Conservation (phyloP, 1,139 yeast genomes). For the Pichia cactophila region DNA sequence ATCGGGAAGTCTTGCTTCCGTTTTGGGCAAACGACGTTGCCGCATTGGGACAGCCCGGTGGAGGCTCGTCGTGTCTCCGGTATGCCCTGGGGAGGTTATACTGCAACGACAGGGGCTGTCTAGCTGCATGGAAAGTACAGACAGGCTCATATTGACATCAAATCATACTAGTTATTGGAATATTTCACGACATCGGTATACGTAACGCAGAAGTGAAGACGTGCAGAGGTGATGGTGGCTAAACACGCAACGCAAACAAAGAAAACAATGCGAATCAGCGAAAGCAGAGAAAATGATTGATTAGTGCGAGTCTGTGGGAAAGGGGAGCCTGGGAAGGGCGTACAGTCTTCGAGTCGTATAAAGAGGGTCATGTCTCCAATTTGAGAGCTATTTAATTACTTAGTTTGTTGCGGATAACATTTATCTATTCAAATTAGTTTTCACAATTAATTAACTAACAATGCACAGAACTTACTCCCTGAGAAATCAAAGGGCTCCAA, state of each 20-base stretch:
- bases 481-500: slow-evolving; percentile 73
- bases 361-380: neutral
- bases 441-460: neutral
- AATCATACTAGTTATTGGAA: too few relatives aligned
- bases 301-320: neutral
- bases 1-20: neutral
- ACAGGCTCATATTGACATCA: too few relatives aligned
- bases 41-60: neutral
- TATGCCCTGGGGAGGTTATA: neutral
- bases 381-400: neutral
- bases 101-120: neutral
- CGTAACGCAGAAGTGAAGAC: too few relatives aligned
- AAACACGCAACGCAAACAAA: neutral
- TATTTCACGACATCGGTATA: too few relatives aligned
- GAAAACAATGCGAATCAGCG: neutral
- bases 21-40: neutral
- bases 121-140: neutral
- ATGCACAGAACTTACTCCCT: slow-evolving; percentile 84
- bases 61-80: neutral
- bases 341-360: neutral
- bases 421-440: neutral
- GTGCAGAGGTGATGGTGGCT: neutral
- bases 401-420: neutral
- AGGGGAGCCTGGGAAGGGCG: neutral
- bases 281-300: neutral